phyloP scores from a whole-genome alignment of 164 flowering plant species.

The Stephania cephalantha region DNA sequence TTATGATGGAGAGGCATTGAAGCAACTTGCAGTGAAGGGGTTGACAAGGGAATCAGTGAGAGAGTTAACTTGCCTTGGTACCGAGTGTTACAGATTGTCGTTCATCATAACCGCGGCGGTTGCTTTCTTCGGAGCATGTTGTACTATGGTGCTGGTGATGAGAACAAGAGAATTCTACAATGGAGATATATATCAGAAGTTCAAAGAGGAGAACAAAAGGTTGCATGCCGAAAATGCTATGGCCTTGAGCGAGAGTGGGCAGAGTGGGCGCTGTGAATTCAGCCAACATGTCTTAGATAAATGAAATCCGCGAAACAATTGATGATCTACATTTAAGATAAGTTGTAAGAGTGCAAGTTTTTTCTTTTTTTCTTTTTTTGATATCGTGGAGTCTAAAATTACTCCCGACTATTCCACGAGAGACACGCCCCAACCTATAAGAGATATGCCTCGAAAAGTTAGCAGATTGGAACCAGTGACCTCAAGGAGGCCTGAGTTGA shows the following conservation, averaged over 20 bases:
- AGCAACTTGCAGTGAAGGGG: constrained; percentile 33
- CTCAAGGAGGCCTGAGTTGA: too few species aligned
- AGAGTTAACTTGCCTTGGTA: constrained; percentile 49
- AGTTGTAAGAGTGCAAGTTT: too few species aligned
- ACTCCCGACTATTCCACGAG: too few species aligned
- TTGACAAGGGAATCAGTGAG: constrained; percentile 20
- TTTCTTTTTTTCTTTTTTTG: too few species aligned
- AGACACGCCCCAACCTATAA: too few species aligned
- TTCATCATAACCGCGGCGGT: constrained; percentile 40
- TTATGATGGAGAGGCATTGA: constrained; percentile 50
- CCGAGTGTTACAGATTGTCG: constrained; percentile 35
- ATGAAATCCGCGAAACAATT: too few species aligned
- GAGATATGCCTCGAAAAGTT: too few species aligned
- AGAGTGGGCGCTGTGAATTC: not conserved
- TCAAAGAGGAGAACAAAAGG: constrained; percentile 23
- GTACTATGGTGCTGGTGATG: constrained; percentile 36
- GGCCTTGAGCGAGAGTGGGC: not conserved
- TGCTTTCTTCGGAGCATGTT: constrained; percentile 39
- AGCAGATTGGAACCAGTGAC: too few species aligned
- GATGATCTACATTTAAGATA: too few species aligned
- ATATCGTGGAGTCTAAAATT: too few species aligned
- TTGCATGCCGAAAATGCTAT: constrained; percentile 13
- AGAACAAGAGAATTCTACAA: constrained; percentile 50
- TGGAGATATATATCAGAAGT: constrained; percentile 60
- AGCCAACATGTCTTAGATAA: too few species aligned